A percentile compares a stretch with the other conserved stretches of the same genome.
Evolutionary conservation across 2,329 filamentous ascomycete genomes (phyloP).

Genomic region (Scytalidium lignicola): DNA sequence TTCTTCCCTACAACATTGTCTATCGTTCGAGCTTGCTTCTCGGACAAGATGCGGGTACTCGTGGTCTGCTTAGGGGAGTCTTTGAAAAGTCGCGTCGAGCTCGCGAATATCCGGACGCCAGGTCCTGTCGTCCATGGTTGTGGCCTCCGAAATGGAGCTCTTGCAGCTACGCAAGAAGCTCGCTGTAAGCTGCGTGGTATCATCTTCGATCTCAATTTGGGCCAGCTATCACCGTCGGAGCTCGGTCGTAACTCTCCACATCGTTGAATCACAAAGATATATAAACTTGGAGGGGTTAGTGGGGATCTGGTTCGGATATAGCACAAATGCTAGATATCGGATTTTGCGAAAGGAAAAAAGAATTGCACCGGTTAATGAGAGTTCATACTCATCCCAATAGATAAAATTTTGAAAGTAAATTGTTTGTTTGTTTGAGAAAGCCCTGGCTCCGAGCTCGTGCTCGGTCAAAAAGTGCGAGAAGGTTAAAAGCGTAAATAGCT

Average conservation of each 20-base stretch:
- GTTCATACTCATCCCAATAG: too few relatives aligned
- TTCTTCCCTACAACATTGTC: constrained; percentile 17
- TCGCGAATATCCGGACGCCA: constrained; percentile 24
- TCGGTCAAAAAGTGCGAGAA: too few relatives aligned
- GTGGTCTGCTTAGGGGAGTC: constrained; percentile 15
- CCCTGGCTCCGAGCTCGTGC: background rate
- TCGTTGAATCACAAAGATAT: constrained; percentile 7
- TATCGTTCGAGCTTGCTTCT: constrained; percentile 12
- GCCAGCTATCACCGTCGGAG: constrained; percentile 11
- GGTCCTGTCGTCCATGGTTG: constrained; percentile 16
- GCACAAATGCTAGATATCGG: too few relatives aligned
- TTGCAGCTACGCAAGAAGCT: constrained; percentile 23
- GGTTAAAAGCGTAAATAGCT: background rate
- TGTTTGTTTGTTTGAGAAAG: too few relatives aligned
- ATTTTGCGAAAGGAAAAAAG: too few relatives aligned
- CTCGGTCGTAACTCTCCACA: constrained; percentile 8
- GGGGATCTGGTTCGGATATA: background rate
- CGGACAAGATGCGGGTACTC: constrained; percentile 14
- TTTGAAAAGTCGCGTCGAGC: constrained; percentile 15
- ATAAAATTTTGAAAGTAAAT: too few relatives aligned
- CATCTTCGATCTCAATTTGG: constrained; percentile 17
- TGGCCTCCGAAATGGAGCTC: constrained; percentile 13
- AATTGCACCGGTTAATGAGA: too few relatives aligned
- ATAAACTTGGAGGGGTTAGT: background rate
- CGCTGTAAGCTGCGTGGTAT: constrained; percentile 21